Evolutionary conservation across 371 early-diverging fungal genomes (phyloP).

Genomic region (Dichotomocladium elegans): DNA sequence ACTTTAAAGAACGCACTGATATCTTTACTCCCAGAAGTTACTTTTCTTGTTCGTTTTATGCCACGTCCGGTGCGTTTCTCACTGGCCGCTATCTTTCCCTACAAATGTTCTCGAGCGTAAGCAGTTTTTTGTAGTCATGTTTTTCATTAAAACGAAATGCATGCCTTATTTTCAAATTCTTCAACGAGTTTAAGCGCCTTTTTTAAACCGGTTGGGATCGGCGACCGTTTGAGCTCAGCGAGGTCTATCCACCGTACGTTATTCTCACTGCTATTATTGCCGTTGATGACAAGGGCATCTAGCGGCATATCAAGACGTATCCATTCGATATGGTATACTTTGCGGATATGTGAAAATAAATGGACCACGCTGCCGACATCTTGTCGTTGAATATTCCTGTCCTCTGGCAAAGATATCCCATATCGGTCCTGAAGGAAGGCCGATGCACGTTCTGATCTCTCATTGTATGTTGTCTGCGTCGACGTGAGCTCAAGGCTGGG

Average conservation of each 20-base stretch:
- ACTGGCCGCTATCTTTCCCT: neutral
- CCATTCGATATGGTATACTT: conserved; percentile 57
- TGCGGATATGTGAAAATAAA: conserved; percentile 71
- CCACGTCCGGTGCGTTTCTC: too few species aligned
- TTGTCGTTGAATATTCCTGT: conserved; percentile 10
- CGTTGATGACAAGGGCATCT: conserved; percentile 1
- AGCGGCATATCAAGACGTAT: conserved; percentile 26
- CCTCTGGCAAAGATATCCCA: conserved; percentile 17
- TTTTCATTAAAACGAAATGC: too few species aligned
- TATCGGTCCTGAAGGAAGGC: conserved; percentile 25
- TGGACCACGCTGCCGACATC: conserved; percentile 63
- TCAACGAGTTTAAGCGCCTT: conserved; percentile 58
- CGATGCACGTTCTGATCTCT: conserved; percentile 27
- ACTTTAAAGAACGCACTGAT: too few species aligned
- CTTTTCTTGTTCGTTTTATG: too few species aligned
- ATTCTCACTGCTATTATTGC: neutral
- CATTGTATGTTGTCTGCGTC: conserved; percentile 30
- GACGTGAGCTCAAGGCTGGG: conserved; percentile 50
- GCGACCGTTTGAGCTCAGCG: conserved; percentile 47
- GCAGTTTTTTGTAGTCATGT: too few species aligned
- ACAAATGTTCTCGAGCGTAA: too few species aligned
- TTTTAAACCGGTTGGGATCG: conserved; percentile 68
- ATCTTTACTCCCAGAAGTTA: too few species aligned
- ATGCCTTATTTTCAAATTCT: conserved; percentile 27
- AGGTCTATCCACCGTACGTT: conserved; percentile 49